These are phyloP conservation scores for Psilocybe mexicana DNA, from an alignment of 1,284 basidiomycete species.

Conservation along the genomic window DNA sequence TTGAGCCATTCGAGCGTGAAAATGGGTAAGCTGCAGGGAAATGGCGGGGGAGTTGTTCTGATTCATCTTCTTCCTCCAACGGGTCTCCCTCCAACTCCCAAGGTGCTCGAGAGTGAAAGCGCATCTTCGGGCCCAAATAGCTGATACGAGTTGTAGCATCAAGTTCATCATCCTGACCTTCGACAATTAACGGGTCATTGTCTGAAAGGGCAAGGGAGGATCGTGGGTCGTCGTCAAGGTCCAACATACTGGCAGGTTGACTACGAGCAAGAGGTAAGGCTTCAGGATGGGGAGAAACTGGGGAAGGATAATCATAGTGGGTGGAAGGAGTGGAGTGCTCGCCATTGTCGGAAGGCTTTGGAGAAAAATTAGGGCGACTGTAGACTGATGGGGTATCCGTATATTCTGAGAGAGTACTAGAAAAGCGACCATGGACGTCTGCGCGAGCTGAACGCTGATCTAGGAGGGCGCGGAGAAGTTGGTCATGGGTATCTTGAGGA, in stretches of 20 bases:
- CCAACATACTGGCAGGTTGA: conserved; percentile 52
- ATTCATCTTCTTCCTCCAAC: conserved; percentile 48
- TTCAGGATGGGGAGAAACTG: conserved; percentile 24
- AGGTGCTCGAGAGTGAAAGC: conserved; percentile 75
- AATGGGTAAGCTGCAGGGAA: conserved; percentile 29
- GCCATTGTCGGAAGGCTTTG: conserved; percentile 33
- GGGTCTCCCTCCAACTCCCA: conserved; percentile 68
- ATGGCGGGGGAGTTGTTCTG: conserved; percentile 27
- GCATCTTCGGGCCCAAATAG: conserved; percentile 75
- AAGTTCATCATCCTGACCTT: conserved; percentile 27
- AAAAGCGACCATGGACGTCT: conserved; percentile 48
- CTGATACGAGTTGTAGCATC: conserved; percentile 56
- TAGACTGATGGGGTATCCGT: conserved; percentile 72
- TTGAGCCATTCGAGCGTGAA: conserved; percentile 28
- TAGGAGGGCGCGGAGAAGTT: conserved; percentile 51
- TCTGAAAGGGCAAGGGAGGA: conserved; percentile 41
- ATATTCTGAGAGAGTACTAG: conserved; percentile 50
- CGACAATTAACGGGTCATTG: conserved; percentile 18
- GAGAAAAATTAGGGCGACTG: conserved; percentile 57
- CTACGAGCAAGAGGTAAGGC: conserved; percentile 45
- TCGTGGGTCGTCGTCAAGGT: conserved; percentile 59
- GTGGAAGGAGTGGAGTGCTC: conserved; percentile 25
- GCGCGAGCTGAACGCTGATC: conserved; percentile 56
- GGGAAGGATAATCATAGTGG: conserved; percentile 21
- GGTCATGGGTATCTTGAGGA: conserved; percentile 38